Evolutionary conservation across 805 yeast species (phyloP).

Genomic region (Wickerhamomyces xylosicus): DNA sequence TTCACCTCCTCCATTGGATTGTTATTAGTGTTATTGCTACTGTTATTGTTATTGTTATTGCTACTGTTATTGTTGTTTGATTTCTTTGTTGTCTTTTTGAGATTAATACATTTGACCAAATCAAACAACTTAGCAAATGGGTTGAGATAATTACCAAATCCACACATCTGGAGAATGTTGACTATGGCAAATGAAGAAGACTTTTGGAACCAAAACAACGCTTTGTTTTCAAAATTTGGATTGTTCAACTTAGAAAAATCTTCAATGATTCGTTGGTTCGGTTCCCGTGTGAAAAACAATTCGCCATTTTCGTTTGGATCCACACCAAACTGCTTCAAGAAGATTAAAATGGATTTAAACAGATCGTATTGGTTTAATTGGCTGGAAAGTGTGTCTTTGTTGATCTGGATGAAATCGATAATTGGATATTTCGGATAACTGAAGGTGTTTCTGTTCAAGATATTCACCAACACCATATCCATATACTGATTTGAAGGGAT

Average conservation of each 20-base stretch:
- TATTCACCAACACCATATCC: slow-evolving; percentile 69
- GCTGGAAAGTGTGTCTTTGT: slow-evolving; percentile 15
- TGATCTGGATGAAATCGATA: slow-evolving; percentile 20
- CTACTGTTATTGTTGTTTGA: slow-evolving; percentile 1
- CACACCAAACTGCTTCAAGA: slow-evolving; percentile 28
- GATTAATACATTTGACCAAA: slow-evolving; percentile 58
- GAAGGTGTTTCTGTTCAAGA: slow-evolving; percentile 16
- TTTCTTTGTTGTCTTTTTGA: slow-evolving; percentile 38
- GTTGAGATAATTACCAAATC: slow-evolving; percentile 66
- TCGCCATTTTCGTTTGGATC: slow-evolving; percentile 1
- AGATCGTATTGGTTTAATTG: slow-evolving; percentile 4
- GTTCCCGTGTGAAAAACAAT: neutral
- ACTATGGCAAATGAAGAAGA: slow-evolving; percentile 69
- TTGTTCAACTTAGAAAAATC: slow-evolving; percentile 3
- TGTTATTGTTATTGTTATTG: neutral
- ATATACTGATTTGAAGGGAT: slow-evolving; percentile 76
- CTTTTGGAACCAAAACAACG: slow-evolving; percentile 67
- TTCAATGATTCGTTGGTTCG: neutral
- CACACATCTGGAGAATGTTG: slow-evolving; percentile 63
- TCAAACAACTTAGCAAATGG: slow-evolving; percentile 71
- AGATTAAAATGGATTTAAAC: neutral
- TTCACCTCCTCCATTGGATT: slow-evolving; percentile 1
- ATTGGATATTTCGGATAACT: slow-evolving; percentile 15
- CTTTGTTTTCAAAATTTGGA: slow-evolving; percentile 20
- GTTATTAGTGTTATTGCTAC: neutral